These are phyloP conservation scores for Phytophthora palmivora DNA, from an alignment of 352 stramenopile genomes.

Conservation along the genomic window DNA sequence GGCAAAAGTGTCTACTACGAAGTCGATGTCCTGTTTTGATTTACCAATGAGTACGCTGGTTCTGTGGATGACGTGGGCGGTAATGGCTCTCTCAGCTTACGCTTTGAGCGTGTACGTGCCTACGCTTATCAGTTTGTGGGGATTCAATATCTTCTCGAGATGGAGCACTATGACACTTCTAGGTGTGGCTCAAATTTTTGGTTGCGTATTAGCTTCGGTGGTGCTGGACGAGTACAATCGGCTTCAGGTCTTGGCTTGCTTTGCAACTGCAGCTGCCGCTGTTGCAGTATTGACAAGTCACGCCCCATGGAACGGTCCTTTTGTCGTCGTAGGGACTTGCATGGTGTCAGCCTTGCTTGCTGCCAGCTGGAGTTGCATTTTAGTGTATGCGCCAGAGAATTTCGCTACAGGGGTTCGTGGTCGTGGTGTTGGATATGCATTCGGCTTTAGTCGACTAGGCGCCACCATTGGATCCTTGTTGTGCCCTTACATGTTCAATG, in stretches of 20 bases:
- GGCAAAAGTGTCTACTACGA: not conserved
- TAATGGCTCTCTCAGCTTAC: constrained; percentile 40
- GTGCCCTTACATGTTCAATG: constrained; percentile 42
- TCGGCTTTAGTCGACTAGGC: constrained; percentile 33
- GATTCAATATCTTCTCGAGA: constrained; percentile 42
- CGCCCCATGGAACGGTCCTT: constrained; percentile 26
- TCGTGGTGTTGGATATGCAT: constrained; percentile 30
- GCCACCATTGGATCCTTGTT: constrained; percentile 24
- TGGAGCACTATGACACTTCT: constrained; percentile 29
- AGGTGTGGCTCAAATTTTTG: constrained; percentile 22
- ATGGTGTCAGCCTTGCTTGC: constrained; percentile 22
- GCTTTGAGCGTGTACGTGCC: constrained; percentile 38
- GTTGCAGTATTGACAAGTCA: constrained; percentile 33
- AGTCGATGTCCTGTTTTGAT: constrained; percentile 1
- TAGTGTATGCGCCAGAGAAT: constrained; percentile 30
- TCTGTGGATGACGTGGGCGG: constrained; percentile 41
- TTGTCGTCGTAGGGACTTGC: constrained; percentile 27
- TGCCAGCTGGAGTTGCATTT: constrained; percentile 30
- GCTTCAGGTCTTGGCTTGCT: constrained; percentile 25
- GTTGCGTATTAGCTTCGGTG: constrained; percentile 24
- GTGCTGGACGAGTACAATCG: constrained; percentile 22
- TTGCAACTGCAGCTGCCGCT: constrained; percentile 7
- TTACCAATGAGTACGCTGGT: constrained; percentile 28
- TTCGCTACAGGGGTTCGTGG: constrained; percentile 21
- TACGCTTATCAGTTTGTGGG: constrained; percentile 39